These are phyloP conservation scores for Dryas drummondii DNA, from an alignment of 306 rosid genomes.

Conservation along the genomic window DNA sequence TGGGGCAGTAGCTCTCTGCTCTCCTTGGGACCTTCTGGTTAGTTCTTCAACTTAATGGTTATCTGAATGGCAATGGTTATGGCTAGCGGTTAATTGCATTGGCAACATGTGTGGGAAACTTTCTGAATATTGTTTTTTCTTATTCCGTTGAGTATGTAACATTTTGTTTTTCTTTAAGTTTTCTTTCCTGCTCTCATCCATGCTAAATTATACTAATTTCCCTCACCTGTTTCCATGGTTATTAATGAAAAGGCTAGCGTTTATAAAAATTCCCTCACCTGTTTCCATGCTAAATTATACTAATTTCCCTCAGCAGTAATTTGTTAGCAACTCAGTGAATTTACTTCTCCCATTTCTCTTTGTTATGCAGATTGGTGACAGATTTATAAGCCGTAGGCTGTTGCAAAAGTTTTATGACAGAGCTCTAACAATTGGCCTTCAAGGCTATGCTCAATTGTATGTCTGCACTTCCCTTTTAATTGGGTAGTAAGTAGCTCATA, in stretches of 20 bases:
- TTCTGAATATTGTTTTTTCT: neutral
- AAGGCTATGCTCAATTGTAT: constrained; percentile 88
- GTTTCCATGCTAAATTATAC: too few species aligned
- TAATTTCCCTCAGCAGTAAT: neutral
- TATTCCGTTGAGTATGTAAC: too few species aligned
- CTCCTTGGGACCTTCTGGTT: constrained; percentile 99
- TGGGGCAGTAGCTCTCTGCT: constrained; percentile 89
- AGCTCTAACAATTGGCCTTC: constrained; percentile 83
- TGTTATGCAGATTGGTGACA: constrained; percentile 73
- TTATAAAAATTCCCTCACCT: too few species aligned
- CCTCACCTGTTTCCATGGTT: neutral
- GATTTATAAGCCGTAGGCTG: constrained; percentile 82
- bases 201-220: neutral
- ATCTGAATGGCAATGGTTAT: neutral
- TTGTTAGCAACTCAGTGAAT: constrained; percentile 16
- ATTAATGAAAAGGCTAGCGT: neutral
- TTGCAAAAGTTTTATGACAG: constrained; percentile 82
- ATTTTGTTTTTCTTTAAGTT: too few species aligned
- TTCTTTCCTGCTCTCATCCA: neutral
- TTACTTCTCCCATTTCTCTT: constrained; percentile 22
- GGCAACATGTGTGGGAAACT: neutral
- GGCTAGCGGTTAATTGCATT: neutral
- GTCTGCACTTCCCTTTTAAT: constrained; percentile 36
- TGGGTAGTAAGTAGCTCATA: constrained; percentile 15
- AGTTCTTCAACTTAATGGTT: constrained; percentile 34